These are phyloP conservation scores for Aureobasidium melanogenum DNA, from an alignment of 2,329 filamentous ascomycete species.

Conservation along the genomic window DNA sequence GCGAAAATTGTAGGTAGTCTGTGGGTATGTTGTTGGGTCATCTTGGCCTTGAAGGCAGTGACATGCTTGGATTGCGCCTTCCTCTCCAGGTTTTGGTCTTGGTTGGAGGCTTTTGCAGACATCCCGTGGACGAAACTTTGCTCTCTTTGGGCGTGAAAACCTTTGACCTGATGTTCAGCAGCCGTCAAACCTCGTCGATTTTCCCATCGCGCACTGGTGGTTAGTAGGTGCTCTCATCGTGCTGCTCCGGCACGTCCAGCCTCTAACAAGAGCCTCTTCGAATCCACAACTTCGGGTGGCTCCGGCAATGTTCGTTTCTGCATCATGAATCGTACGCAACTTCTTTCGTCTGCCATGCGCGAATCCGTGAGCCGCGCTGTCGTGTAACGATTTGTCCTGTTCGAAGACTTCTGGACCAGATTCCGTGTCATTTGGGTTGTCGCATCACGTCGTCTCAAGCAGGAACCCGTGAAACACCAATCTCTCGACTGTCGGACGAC, in stretches of 20 bases:
- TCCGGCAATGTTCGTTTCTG: neutral
- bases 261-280: neutral
- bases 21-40: neutral
- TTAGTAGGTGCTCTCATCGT: neutral
- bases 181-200: neutral
- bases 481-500: neutral
- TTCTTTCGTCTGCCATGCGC: neutral
- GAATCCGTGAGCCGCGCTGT: neutral
- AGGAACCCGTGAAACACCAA: slow-evolving; percentile 2
- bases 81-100: neutral
- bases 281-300: neutral
- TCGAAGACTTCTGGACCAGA: neutral
- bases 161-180: neutral
- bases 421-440: neutral
- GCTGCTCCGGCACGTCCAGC: neutral
- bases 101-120: neutral
- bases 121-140: neutral
- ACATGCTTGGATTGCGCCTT: neutral
- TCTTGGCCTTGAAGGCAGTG: neutral
- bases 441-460: neutral
- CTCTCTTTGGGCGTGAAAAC: neutral
- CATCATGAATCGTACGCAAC: neutral
- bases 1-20: neutral
- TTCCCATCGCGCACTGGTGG: neutral
- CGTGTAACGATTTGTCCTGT: neutral